Conservation (phyloP, 768 basidiomycete species). For the Lentinula sp. region DNA sequence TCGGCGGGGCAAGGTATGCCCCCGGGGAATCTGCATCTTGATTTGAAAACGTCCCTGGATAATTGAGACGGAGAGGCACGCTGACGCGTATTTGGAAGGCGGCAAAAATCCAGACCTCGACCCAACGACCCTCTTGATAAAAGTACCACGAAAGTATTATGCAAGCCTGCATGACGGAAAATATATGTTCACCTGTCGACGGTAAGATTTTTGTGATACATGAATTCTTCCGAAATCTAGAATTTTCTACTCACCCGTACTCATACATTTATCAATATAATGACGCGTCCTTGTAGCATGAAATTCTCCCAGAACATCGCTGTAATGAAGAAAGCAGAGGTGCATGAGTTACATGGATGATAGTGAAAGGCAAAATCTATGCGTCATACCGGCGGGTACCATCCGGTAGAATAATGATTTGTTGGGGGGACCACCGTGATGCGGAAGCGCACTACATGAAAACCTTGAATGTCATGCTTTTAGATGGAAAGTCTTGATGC, state of each 20-base stretch:
- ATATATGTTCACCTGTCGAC: conserved; percentile 64
- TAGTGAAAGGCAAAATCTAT: too few species aligned
- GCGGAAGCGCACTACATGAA: conserved; percentile 66
- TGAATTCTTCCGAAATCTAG: not conserved
- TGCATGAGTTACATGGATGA: not conserved
- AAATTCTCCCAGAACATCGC: conserved; percentile 81
- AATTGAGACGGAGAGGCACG: conserved; percentile 76
- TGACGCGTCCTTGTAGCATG: conserved; percentile 84
- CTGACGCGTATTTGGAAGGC: conserved; percentile 80
- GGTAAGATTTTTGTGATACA: not conserved
- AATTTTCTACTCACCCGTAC: conserved; percentile 29
- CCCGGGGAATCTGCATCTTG: conserved; percentile 64
- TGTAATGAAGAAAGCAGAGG: not conserved
- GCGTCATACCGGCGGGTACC: conserved; percentile 47
- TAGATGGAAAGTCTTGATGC: not conserved
- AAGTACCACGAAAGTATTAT: conserved; percentile 87
- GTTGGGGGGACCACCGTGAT: conserved; percentile 76
- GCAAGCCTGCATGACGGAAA: conserved; percentile 83
- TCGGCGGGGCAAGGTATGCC: conserved; percentile 77
- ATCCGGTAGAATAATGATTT: conserved; percentile 60
- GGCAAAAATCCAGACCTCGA: conserved; percentile 89
- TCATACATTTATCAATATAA: conserved; percentile 86
- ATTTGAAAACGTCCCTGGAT: conserved; percentile 76
- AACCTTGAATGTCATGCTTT: conserved; percentile 1
- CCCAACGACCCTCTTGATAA: conserved; percentile 85